Evolutionary conservation across 495 filamentous ascomycete species (phyloP).

Genomic region (Oleoguttula mirabilis): DNA sequence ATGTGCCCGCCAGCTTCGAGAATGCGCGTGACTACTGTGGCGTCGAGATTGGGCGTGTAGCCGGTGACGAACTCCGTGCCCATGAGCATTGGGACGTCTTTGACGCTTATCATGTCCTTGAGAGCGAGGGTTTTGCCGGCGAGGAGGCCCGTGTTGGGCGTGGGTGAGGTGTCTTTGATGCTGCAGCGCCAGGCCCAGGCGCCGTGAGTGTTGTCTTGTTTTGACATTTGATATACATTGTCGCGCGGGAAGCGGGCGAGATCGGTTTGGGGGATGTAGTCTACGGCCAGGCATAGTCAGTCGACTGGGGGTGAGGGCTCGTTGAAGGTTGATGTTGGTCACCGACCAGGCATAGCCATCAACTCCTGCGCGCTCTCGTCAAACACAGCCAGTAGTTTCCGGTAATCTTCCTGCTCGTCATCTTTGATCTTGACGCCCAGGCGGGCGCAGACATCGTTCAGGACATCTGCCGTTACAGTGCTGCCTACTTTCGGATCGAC

Average conservation of each 20-base stretch:
- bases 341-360: slow-evolving; percentile 18
- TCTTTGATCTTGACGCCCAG: slow-evolving; percentile 21
- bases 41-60: slow-evolving; percentile 27
- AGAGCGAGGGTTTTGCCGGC: slow-evolving; percentile 21
- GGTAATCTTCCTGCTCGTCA: slow-evolving; percentile 26
- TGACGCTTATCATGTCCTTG: slow-evolving; percentile 27
- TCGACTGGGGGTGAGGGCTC: too few species aligned
- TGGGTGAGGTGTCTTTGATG: slow-evolving; percentile 18
- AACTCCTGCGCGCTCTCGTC: slow-evolving; percentile 25
- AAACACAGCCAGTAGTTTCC: slow-evolving; percentile 26
- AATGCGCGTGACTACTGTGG: slow-evolving; percentile 35
- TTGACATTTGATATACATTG: slow-evolving; percentile 13
- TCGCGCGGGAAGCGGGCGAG: slow-evolving; percentile 19
- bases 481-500: slow-evolving; percentile 15
- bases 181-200: slow-evolving; percentile 27
- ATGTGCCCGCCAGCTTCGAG: slow-evolving; percentile 33
- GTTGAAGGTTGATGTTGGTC: too few species aligned
- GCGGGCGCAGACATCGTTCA: slow-evolving; percentile 15
- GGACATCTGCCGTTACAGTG: slow-evolving; percentile 18
- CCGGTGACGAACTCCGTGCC: slow-evolving; percentile 24
- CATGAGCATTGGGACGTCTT: slow-evolving; percentile 23
- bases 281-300: slow-evolving; percentile 1
- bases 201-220: slow-evolving; percentile 18
- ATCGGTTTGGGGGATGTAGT: slow-evolving; percentile 21
- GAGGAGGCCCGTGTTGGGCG: slow-evolving; percentile 11